Evolutionary conservation across 495 filamentous ascomycete species (phyloP).

Genomic region (Penicillium tannophilum): DNA sequence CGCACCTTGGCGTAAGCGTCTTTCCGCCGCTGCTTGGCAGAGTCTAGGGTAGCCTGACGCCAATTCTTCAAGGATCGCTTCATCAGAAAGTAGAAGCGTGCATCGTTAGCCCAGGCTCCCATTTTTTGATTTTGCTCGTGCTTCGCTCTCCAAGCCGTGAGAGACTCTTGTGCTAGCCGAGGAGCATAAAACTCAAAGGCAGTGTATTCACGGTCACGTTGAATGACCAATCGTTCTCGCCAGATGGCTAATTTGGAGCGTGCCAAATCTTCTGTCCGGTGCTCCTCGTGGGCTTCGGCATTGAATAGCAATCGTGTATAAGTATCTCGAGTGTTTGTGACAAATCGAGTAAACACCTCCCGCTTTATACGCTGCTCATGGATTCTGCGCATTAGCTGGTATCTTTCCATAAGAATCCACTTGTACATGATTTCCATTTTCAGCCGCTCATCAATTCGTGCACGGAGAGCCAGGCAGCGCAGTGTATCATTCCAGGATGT

Average conservation of each 20-base stretch:
- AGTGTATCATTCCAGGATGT: conserved; percentile 68
- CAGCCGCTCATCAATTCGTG: conserved; percentile 59
- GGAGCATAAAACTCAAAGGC: conserved; percentile 58
- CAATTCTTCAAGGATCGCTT: conserved; percentile 57
- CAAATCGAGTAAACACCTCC: conserved; percentile 45
- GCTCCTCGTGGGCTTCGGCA: conserved; percentile 40
- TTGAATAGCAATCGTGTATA: conserved; percentile 41
- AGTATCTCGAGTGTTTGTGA: conserved; percentile 40
- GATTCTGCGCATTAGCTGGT: conserved; percentile 54
- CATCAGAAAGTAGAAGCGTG: conserved; percentile 60
- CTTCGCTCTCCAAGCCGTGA: conserved; percentile 52
- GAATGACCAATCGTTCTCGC: conserved; percentile 43
- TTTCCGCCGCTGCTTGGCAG: conserved; percentile 56
- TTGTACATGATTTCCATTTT: conserved; percentile 62
- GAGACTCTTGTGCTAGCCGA: conserved; percentile 47
- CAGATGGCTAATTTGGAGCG: conserved; percentile 44
- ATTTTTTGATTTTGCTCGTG: conserved; percentile 49
- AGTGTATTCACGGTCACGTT: conserved; percentile 48
- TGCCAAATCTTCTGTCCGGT: conserved; percentile 35
- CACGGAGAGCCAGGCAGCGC: conserved; percentile 54
- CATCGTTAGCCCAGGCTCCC: conserved; percentile 55
- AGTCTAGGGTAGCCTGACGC: conserved; percentile 52
- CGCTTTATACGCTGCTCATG: conserved; percentile 52
- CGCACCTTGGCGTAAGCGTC: conserved; percentile 62
- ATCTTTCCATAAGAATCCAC: conserved; percentile 62